A percentile compares a stretch with the other conserved stretches of the same genome.
Conservation (phyloP, 139 green algal species). For the Chlorella sorokiniana region DNA sequence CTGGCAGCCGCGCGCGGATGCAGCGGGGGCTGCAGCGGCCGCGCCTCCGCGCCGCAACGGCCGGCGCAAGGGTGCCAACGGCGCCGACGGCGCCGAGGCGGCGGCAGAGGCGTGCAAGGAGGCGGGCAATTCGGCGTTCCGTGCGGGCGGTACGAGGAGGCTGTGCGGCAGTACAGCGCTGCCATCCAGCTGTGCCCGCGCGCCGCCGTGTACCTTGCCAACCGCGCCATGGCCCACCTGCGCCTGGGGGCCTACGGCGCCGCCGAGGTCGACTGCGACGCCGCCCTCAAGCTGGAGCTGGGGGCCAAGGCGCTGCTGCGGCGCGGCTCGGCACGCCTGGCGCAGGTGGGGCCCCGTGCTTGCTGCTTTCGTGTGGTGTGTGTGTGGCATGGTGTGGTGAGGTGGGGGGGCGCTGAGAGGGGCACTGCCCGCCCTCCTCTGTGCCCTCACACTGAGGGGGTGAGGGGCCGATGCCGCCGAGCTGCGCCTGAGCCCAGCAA, state of each 20-base stretch:
- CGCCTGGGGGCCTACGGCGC: slow-evolving; percentile 40
- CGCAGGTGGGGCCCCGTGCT: background rate
- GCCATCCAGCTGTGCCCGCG: slow-evolving; percentile 41
- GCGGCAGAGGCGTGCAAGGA: slow-evolving; percentile 42
- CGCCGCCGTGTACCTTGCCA: slow-evolving; percentile 53
- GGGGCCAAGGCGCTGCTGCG: slow-evolving; percentile 58
- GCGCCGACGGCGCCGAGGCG: background rate
- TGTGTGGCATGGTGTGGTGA: too few species aligned
- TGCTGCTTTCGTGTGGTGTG: too few species aligned
- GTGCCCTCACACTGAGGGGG: too few species aligned
- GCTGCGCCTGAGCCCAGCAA: too few species aligned
- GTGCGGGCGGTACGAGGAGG: slow-evolving; percentile 44
- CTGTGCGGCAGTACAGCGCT: slow-evolving; percentile 45
- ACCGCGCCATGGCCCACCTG: slow-evolving; percentile 55
- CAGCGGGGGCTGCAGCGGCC: background rate
- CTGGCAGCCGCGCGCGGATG: background rate
- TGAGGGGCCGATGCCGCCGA: too few species aligned
- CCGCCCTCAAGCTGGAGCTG: slow-evolving; percentile 50
- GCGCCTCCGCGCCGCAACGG: background rate
- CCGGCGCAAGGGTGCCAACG: background rate
- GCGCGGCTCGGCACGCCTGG: slow-evolving; percentile 42
- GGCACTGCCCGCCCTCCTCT: too few species aligned
- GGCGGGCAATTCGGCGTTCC: slow-evolving; percentile 52
- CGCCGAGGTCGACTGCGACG: slow-evolving; percentile 55
- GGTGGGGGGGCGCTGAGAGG: too few species aligned